A percentile compares a stretch with the other conserved stretches of the same genome.
phyloP scores from a whole-genome alignment of 1,139 yeast species.

The Sugiyamaella sp. region DNA sequence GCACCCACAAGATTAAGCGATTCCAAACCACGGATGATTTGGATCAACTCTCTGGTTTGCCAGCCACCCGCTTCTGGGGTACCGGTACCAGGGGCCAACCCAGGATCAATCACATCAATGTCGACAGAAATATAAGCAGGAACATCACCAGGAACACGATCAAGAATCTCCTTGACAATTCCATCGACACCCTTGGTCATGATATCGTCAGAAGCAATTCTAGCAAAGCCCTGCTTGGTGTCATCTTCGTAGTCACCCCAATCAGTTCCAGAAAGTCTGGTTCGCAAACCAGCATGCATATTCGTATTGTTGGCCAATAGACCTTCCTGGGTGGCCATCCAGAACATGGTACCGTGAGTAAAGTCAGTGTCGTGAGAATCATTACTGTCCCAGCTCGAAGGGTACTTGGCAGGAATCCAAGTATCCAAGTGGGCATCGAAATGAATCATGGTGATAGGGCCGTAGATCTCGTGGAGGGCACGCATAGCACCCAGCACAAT shows the following conservation, averaged over 20 bases:
- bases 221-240: constrained; percentile 61
- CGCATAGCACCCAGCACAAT: constrained; percentile 68
- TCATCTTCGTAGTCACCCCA: constrained; percentile 63
- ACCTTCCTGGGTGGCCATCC: constrained; percentile 64
- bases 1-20: constrained; percentile 70
- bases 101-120: constrained; percentile 80
- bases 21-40: constrained; percentile 61
- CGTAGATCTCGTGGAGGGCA: constrained; percentile 59
- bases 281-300: constrained; percentile 71
- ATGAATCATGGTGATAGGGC: constrained; percentile 69
- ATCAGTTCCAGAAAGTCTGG: constrained; percentile 41
- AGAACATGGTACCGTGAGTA: constrained; percentile 78
- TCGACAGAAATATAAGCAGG: constrained; percentile 78
- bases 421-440: constrained; percentile 77
- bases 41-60: constrained; percentile 70
- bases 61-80: constrained; percentile 85
- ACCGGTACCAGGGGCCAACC: constrained; percentile 81
- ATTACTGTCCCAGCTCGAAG: constrained; percentile 31
- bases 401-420: constrained; percentile 54
- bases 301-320: constrained; percentile 53
- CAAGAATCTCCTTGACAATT: constrained; percentile 59
- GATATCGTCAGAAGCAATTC: constrained; percentile 71
- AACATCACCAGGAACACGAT: constrained; percentile 52
- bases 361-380: constrained; percentile 40
- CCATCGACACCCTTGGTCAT: constrained; percentile 50